phyloP scores from a whole-genome alignment of 73 alveolate genomes.

The Stentor coeruleus region DNA sequence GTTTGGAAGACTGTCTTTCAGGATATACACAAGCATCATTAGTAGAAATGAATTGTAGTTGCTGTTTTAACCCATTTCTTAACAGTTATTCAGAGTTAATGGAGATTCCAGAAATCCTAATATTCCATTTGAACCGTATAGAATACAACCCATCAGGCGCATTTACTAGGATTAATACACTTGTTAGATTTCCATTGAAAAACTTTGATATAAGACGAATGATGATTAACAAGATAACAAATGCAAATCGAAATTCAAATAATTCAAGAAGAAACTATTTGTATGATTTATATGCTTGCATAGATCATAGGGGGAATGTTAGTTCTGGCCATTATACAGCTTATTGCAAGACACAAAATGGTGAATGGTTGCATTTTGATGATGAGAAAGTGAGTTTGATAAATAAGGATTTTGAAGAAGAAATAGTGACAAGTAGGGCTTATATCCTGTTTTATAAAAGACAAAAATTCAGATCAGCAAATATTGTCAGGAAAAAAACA shows the following conservation, averaged over 20 bases:
- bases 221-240: not conserved
- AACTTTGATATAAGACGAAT: conserved; percentile 33
- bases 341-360: conserved; percentile 16
- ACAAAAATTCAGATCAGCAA: conserved; percentile 40
- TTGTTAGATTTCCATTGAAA: conserved; percentile 48
- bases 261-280: not conserved
- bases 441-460: conserved; percentile 48
- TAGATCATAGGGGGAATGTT: conserved; percentile 42
- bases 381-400: conserved; percentile 38
- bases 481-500: no score
- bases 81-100: not conserved
- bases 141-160: conserved; percentile 37
- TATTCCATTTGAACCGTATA: conserved; percentile 55
- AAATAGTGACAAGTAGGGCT: conserved; percentile 45
- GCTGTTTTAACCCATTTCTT: not conserved
- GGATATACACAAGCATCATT: not conserved
- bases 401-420: conserved; percentile 31
- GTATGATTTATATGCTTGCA: conserved; percentile 51
- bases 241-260: not conserved
- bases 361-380: conserved; percentile 34
- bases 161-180: conserved; percentile 44
- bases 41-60: not conserved
- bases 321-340: conserved; percentile 61
- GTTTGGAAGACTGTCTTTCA: not conserved
- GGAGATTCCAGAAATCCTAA: conserved; percentile 51